These are phyloP conservation scores for Chamaenerion angustifolium DNA, from an alignment of 345 rosid species.

Conservation along the genomic window DNA sequence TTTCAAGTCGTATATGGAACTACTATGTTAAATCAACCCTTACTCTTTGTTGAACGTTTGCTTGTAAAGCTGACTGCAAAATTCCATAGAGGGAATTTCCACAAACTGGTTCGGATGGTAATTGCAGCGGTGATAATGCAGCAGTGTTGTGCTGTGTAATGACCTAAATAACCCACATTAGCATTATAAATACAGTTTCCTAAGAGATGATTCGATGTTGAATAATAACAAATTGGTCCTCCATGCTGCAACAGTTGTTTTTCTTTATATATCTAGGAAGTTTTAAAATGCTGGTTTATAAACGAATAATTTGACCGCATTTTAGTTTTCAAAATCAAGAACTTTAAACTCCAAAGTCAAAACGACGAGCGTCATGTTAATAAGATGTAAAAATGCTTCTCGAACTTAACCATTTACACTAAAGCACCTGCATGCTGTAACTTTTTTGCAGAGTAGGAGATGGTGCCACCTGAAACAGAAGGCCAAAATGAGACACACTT, in stretches of 20 bases:
- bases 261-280: too few species aligned
- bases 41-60: slow-evolving; percentile 80
- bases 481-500: background rate
- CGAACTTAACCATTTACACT: too few species aligned
- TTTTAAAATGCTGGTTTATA: too few species aligned
- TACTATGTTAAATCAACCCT: slow-evolving; percentile 3
- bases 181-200: slow-evolving; percentile 20
- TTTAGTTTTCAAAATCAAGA: too few species aligned
- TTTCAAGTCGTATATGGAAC: too few species aligned
- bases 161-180: slow-evolving; percentile 37
- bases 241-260: too few species aligned
- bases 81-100: slow-evolving; percentile 34
- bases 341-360: too few species aligned
- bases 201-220: too few species aligned
- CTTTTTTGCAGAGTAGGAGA: slow-evolving; percentile 73
- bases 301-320: too few species aligned
- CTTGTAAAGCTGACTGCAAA: slow-evolving; percentile 47
- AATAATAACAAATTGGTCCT: too few species aligned
- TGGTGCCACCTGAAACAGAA: slow-evolving; percentile 42
- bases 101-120: slow-evolving; percentile 17
- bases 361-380: too few species aligned
- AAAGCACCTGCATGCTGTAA: slow-evolving; percentile 82
- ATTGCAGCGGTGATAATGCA: slow-evolving; percentile 18
- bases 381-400: too few species aligned
- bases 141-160: slow-evolving; percentile 33